Base-by-base conservation (phyloP, 768 basidiomycete species). In the Panellus pusillus region DNA sequence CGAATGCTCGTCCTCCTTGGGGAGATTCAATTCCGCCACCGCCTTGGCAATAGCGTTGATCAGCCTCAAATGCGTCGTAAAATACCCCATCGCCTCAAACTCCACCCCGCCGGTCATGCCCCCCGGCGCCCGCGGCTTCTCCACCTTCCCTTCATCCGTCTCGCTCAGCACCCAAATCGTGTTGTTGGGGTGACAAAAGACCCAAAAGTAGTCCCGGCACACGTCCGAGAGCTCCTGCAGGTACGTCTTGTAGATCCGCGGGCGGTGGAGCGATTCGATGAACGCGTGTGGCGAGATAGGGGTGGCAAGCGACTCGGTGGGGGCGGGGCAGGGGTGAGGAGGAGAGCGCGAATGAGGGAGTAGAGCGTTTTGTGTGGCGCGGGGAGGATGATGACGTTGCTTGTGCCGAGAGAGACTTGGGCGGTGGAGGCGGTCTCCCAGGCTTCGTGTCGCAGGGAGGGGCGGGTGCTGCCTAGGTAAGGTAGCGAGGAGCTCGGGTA, bases 21-120 rank as follows among this genome's bases (percentile, higher is more conserved):
- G 78, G 57, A 89, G 66, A 55, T 83, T 80, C 38, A 91, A 74
- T 19, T 83, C 81, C 39, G 83, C 83, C 13, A 81, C 85, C 17
- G 79, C 75, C 63, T 77, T 80, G 2, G 87, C 82, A 42, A 97
- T 76, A 1, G 86, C 78, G 65, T 98, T 99, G 63, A 98, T 70
- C 42, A 98, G 80, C 61, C 81, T 88, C 60, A 99, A 76, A 70
- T 98, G 96, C 3, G 79, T 85, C 2, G 93, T 93, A 64, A 95
- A 84, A 70, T 98, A 98, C 14, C 81, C 80, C 86, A 98, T 96
- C 4, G 96, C 96, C 72, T 99, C 97, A 65, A 87, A 95, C 66
- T 99, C 97, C 12, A 99, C 97, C 6, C 97, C 97, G 6, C 96
- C 97, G 0, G 97, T 98, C 86, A 98, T 98, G 14, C 97, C 96